Conservation (phyloP, 2,329 filamentous ascomycete genomes). For the Penicillium sp. region DNA sequence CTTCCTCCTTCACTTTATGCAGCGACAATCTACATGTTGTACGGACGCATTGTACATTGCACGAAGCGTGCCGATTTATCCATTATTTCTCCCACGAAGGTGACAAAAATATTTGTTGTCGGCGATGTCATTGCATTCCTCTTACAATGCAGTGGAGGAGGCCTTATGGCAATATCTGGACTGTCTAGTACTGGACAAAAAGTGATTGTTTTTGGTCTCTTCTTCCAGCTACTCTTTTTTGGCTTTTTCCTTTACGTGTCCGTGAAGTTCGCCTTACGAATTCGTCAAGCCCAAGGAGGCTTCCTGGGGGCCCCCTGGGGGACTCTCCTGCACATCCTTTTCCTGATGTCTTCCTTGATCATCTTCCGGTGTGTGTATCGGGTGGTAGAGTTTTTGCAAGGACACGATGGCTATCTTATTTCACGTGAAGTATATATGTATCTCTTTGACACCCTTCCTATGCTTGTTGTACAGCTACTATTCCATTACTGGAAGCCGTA, state of each 20-base stretch:
- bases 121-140: neutral
- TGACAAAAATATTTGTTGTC: neutral
- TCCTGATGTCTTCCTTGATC: slow-evolving; percentile 5
- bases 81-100: neutral
- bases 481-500: slow-evolving; percentile 9
- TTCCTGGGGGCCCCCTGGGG: neutral
- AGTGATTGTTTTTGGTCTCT: neutral
- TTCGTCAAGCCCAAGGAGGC: neutral
- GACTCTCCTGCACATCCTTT: neutral
- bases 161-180: neutral
- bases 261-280: neutral
- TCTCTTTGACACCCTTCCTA: slow-evolving; percentile 14
- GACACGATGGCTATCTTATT: slow-evolving; percentile 1
- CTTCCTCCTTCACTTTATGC: neutral
- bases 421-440: slow-evolving; percentile 12
- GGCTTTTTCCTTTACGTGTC: neutral
- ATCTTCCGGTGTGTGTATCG: slow-evolving; percentile 13
- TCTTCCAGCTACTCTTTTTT: neutral
- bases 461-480: slow-evolving; percentile 8
- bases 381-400: slow-evolving; percentile 8
- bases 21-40: neutral
- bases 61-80: neutral
- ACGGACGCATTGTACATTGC: neutral
- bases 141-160: neutral
- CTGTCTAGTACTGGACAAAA: neutral